phyloP scores from a whole-genome alignment of 176 grass and related monocot species.

The Ensete glaucum region DNA sequence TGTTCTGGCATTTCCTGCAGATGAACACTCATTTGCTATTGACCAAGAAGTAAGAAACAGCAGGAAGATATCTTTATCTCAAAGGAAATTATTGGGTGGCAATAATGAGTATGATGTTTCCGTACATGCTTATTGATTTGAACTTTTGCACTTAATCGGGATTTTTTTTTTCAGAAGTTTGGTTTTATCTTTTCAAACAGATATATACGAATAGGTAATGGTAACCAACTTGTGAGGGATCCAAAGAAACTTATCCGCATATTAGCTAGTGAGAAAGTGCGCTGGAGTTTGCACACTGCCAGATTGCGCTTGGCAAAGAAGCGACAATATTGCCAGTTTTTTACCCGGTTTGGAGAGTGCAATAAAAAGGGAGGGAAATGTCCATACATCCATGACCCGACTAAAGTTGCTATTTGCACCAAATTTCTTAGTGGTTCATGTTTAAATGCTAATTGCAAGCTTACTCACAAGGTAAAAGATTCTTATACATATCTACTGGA shows the following conservation, averaged over 20 bases:
- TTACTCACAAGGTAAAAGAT: conserved; percentile 76
- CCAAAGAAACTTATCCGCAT: conserved; percentile 82
- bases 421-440: conserved; percentile 91
- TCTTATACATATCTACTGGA: conserved; percentile 9
- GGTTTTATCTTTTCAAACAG: conserved; percentile 30
- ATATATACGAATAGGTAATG: conserved; percentile 81
- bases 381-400: conserved; percentile 70
- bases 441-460: conserved; percentile 71
- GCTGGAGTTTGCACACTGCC: conserved; percentile 89
- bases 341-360: conserved; percentile 80
- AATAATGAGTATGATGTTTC: conserved; percentile 52
- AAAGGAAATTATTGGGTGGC: conserved; percentile 31
- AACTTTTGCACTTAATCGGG: background rate
- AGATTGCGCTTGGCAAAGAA: conserved; percentile 72
- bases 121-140: background rate
- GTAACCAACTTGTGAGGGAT: conserved; percentile 87
- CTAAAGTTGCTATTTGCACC: conserved; percentile 96
- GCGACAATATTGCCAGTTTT: conserved; percentile 84
- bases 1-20: conserved; percentile 34
- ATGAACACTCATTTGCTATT: conserved; percentile 27
- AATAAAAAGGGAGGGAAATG: conserved; percentile 65
- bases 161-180: background rate
- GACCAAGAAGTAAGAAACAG: conserved; percentile 32
- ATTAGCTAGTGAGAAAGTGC: conserved; percentile 90
- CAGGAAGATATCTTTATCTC: conserved; percentile 30